Base-by-base conservation (phyloP, 1,139 yeast species). In the Candida buenavistaensis region DNA sequence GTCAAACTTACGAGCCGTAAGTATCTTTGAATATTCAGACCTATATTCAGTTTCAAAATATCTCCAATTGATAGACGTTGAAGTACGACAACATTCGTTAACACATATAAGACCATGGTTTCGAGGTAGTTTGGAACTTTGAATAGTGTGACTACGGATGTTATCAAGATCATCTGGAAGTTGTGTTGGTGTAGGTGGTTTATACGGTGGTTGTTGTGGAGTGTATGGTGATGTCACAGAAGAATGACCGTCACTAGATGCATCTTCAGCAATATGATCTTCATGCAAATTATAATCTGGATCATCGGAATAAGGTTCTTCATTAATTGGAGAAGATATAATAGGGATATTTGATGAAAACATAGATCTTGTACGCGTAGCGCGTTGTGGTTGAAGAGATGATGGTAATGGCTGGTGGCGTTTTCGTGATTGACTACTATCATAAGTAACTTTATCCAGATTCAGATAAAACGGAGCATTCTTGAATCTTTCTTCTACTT, bases 291-390 rank as follows among this genome's bases (percentile, higher is more conserved):
- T 48, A 13, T 48, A 46, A 25, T 38, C 43, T 14, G 41, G 40
- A 21, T 39, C 36, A 36, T 37, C 40, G 4, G 65, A 60, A 35
- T 55, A 45, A 8, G 54, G 54, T 41, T 65, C 72, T 47, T 67
- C 73, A 33, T 62, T 62, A 14, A 66, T 66, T 4, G 73, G 73
- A 1, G 71, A 64, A 1, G 73, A 67, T 12, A 62, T 57, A 43
- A 54, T 51, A 26, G 57, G 35, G 1, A 64, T 60, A 5, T 57
- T 48, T 23, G 55, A 63, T 14, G 54, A 50, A n/a, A 57, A 51
- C 74, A 70, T 68, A 6, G 73, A 67, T 29, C 75, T 48, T 1
- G 76, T 68, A 20, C 75, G 58, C 50, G 66, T 59, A 8, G 76
- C 76, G 25, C 74, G 47, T 30, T 59, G 72, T 28, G 68, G 74